Base-by-base conservation (phyloP, 2,329 filamentous ascomycete genomes). In the Epicoccum sorghinum region DNA sequence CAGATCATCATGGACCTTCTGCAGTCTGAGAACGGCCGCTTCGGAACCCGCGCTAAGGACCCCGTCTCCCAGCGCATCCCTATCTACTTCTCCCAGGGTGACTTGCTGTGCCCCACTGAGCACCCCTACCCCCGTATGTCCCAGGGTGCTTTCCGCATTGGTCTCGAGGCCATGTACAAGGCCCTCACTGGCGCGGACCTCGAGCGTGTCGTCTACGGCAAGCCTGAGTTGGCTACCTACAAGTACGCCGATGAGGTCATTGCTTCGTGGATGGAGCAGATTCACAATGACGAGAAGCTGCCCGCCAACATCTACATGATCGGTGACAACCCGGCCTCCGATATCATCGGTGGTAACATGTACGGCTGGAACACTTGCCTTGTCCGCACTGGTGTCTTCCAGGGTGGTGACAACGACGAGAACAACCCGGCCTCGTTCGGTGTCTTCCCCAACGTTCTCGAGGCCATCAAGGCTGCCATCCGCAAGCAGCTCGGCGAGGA, bases 281-380 rank as follows among this genome's bases (percentile, higher is more conserved):
- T 91, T 61, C 88, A 91, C 79, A 85, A 85, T 68, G 88, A 90
- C 74, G 86, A 89, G 79, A 80, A 77, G 56, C 78, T 90, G 37
- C 87, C 87, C 4, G 73, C 84, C 72, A 88, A 89, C 76, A 80
- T 90, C 72, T 90, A 90, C 81, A 90, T 90, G 88, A 79, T 90
- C 50, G 88, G 88, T 61, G 88, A 90, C 75, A 90, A 90, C 78
- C 88, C 87, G 6, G 85, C 86, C 24, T 89, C 86, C 24, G 88
- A 90, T 70, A 90, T 90, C 67, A 81, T 89, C 60, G 89, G 89
- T 58, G 89, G 88, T 58, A 91, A 91, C 81, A 89, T 87, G 83
- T 90, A 91, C 75, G 87, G 87, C 56, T 91, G 89, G 89, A 91
- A 91, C 77, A 91, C 89, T 3, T 91, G 89, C 69, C 77, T 91